Evolutionary conservation across 2,329 filamentous ascomycete species (phyloP).

Genomic region (Hypoxylon sp.): DNA sequence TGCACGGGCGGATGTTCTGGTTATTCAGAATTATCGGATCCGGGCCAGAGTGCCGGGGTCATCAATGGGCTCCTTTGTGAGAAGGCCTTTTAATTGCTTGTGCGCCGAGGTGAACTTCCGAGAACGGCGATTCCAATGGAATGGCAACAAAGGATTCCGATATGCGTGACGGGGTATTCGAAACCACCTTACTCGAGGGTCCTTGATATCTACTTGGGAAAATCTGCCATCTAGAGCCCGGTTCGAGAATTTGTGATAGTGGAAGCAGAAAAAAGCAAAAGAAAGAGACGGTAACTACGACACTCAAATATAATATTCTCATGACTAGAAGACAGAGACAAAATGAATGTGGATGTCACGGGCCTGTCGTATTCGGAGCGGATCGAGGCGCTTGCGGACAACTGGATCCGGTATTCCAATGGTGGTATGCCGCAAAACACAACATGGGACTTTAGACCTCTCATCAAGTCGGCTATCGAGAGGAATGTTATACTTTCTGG

Average conservation of each 20-base stretch:
- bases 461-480: neutral
- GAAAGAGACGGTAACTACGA: no score
- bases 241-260: neutral
- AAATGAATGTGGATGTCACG: neutral
- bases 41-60: neutral
- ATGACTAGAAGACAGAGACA: neutral
- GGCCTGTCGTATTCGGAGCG: no score
- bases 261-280: neutral
- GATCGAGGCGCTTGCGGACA: no score
- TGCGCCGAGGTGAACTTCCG: slow-evolving; percentile 15
- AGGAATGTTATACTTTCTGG: neutral
- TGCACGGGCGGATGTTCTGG: neutral
- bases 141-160: slow-evolving; percentile 24
- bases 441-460: neutral
- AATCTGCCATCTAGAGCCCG: neutral
- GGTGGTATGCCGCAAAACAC: neutral
- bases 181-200: neutral
- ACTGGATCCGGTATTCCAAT: no score
- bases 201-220: neutral
- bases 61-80: slow-evolving; percentile 15
- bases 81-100: slow-evolving; percentile 9
- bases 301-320: neutral
- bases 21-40: slow-evolving; percentile 14
- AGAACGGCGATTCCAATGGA: slow-evolving; percentile 12
- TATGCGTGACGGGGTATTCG: neutral